Percentiles rank a stretch among this genome's conserved stretches.
These are phyloP conservation scores for Nakazawaea molendinolei DNA, from an alignment of 805 yeast genomes.

Conservation along the genomic window DNA sequence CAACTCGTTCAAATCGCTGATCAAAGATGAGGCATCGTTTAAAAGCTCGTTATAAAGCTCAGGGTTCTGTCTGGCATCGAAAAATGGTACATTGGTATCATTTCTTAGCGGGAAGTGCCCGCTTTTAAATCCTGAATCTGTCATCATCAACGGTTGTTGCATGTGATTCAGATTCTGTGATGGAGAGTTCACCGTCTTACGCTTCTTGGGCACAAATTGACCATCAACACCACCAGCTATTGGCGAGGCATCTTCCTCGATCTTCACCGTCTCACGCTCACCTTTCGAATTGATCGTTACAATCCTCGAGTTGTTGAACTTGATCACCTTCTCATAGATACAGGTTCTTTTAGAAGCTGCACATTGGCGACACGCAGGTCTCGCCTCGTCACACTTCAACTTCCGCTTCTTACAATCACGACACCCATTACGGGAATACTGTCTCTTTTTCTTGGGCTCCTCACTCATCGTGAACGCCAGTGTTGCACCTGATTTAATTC, in stretches of 20 bases:
- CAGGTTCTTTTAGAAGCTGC: constrained; percentile 29
- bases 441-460: constrained; percentile 26
- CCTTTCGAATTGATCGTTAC: constrained; percentile 18
- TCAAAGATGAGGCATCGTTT: constrained; percentile 28
- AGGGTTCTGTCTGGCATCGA: constrained; percentile 4
- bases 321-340: constrained; percentile 27
- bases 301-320: constrained; percentile 24
- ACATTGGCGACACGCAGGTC: constrained; percentile 36
- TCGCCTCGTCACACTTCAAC: constrained; percentile 33
- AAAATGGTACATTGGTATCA: neutral
- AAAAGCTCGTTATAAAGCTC: constrained; percentile 25
- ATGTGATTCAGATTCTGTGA: too few species aligned
- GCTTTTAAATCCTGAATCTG: too few species aligned
- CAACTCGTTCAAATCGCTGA: constrained; percentile 28
- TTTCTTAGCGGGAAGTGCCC: neutral
- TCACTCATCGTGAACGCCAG: constrained; percentile 3
- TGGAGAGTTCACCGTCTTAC: neutral
- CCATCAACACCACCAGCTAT: neutral
- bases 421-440: constrained; percentile 40
- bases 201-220: neutral
- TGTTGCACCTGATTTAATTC: too few species aligned
- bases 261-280: too few species aligned
- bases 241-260: neutral
- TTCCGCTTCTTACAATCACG: constrained; percentile 37
- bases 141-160: too few species aligned